These are phyloP conservation scores for Clavispora vitiphila DNA, from an alignment of 805 yeast species.

Conservation along the genomic window DNA sequence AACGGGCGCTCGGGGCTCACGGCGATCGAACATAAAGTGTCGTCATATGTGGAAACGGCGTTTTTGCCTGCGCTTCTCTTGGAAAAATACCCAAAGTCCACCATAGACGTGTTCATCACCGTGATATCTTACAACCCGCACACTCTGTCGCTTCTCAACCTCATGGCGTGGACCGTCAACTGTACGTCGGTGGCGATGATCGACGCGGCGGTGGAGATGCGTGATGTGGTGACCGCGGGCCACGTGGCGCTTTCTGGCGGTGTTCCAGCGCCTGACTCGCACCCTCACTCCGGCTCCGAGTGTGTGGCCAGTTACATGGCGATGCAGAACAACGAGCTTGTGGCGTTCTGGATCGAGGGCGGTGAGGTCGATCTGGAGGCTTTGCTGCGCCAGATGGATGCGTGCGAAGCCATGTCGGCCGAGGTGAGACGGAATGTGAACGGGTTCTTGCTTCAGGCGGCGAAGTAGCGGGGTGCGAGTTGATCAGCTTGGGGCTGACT, in stretches of 20 bases:
- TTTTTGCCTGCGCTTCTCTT: conserved; percentile 51
- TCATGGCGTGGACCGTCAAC: conserved; percentile 51
- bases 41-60: conserved; percentile 49
- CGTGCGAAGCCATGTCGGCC: conserved; percentile 41
- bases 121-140: conserved; percentile 45
- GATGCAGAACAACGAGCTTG: conserved; percentile 51
- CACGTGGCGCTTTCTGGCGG: conserved; percentile 24
- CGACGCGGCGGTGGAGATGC: conserved; percentile 78
- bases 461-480: too few relatives aligned
- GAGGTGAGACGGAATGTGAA: conserved; percentile 43
- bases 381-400: conserved; percentile 29
- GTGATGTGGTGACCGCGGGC: conserved; percentile 72
- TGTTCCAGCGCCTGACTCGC: conserved; percentile 10
- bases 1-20: conserved; percentile 31
- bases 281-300: conserved; percentile 5
- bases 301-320: conserved; percentile 47
- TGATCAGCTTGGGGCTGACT: too few relatives aligned
- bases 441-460: conserved; percentile 29
- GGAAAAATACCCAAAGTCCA: conserved; percentile 82
- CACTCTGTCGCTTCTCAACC: conserved; percentile 28
- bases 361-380: conserved; percentile 18
- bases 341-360: conserved; percentile 53
- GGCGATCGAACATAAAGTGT: conserved; percentile 41
- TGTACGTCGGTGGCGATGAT: conserved; percentile 69
- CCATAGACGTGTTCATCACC: conserved; percentile 72